Conservation (phyloP, 2,329 filamentous ascomycete genomes). For the Fusarium azukiicola region DNA sequence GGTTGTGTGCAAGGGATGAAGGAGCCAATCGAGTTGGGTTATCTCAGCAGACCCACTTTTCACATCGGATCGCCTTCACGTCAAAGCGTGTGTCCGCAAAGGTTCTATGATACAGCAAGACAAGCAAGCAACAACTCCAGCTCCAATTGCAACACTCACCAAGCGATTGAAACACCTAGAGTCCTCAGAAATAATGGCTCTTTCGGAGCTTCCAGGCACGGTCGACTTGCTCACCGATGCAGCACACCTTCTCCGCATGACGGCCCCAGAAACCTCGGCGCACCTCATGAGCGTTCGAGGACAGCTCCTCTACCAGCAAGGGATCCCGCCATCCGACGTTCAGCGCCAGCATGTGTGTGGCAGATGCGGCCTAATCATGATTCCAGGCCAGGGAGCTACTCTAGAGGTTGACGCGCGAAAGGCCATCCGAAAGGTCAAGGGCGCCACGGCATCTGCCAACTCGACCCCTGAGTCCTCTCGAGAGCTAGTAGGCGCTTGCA, state of each 20-base stretch:
- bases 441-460: slow-evolving; percentile 23
- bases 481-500: slow-evolving; percentile 55
- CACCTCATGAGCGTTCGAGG: slow-evolving; percentile 78
- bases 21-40: slow-evolving; percentile 26
- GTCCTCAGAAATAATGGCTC: slow-evolving; percentile 38
- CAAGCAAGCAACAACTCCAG: slow-evolving; percentile 9
- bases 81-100: slow-evolving; percentile 31
- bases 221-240: slow-evolving; percentile 77
- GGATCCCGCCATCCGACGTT: slow-evolving; percentile 67
- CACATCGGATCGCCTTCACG: neutral
- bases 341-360: slow-evolving; percentile 77
- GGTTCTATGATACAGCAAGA: slow-evolving; percentile 29
- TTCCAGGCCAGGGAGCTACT: slow-evolving; percentile 70
- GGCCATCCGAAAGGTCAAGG: slow-evolving; percentile 28
- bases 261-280: slow-evolving; percentile 78
- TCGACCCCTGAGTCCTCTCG: slow-evolving; percentile 17
- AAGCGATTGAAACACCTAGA: neutral
- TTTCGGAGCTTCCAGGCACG: slow-evolving; percentile 53
- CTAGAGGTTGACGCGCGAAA: slow-evolving; percentile 63
- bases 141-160: slow-evolving; percentile 20
- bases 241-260: slow-evolving; percentile 75
- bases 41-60: slow-evolving; percentile 25
- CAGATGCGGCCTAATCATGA: slow-evolving; percentile 80
- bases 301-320: slow-evolving; percentile 71
- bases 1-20: too few relatives aligned